Evolutionary conservation across 1,284 basidiomycete species (phyloP), one percentile per base, ranked within the genome.

Genomic region (Mycosarcoma maydis): DNA sequence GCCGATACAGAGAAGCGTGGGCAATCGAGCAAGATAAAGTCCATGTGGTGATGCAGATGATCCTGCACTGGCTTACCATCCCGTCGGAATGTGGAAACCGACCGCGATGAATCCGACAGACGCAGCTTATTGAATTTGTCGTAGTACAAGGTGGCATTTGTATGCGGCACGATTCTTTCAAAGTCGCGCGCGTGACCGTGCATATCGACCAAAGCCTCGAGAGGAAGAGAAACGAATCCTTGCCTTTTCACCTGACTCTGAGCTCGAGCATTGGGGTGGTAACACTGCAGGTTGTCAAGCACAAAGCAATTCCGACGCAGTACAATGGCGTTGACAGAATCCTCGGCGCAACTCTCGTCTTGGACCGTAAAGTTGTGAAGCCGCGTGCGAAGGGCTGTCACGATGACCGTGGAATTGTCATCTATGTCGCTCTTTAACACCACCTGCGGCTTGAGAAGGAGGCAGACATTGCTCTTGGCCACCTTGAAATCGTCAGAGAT

Each of bases 371-470:
- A 95, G 17, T 88, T 87, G 81, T 91, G 90, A 66, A 94, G 84
- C 59, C 91, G 90, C 8, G 91, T 88, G 72, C 92, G 89, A 24
- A 91, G 87, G 19, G 94, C 90, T 11, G 92, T 89, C 8, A 97
- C 84, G 27, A 96, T 86, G 54, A 92, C 86, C 16, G 90, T 87
- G 2, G 89, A 86, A 48, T 89, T 87, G 20, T 85, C 82, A 38
- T 87, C 85, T 0, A 85, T 83, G 37, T 90, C 87, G 70, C 89
- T 90, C 32, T 87, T 86, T 24, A 98, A 84, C 3, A 94, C 88
- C 43, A 98, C 87, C 82, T 98, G 95, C 16, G 95, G 94, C 77
- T 94, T 94, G 57, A 96, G 84, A 16, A 98, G 86, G 22, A 95
- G 85, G 73, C 91, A 90, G 73, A 91, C 90, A 78, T 92, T 88